Evolutionary conservation across 768 basidiomycete species (phyloP).

Genomic region (Phanerochaete carnosa): DNA sequence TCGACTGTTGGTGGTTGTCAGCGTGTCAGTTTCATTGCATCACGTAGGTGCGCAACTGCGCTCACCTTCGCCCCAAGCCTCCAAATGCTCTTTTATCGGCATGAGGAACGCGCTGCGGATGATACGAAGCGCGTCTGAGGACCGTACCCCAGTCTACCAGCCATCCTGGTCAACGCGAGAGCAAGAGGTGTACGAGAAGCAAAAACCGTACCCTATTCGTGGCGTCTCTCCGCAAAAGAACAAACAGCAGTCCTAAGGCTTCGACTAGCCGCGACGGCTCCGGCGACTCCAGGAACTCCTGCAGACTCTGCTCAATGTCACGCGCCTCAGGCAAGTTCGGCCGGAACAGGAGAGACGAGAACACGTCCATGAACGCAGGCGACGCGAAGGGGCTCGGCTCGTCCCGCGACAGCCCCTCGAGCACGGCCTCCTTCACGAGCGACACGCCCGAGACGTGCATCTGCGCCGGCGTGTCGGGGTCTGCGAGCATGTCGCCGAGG

Average conservation of each 20-base stretch:
- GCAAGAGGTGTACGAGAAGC: neutral
- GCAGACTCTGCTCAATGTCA: slow-evolving; percentile 21
- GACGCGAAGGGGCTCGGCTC: slow-evolving; percentile 48
- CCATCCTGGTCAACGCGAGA: too few relatives aligned
- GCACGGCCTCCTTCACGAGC: slow-evolving; percentile 61
- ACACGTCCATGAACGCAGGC: slow-evolving; percentile 48
- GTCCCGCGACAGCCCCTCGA: slow-evolving; percentile 43
- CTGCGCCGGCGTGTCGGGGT: slow-evolving; percentile 50
- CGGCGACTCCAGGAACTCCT: slow-evolving; percentile 47
- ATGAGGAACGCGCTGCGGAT: slow-evolving; percentile 16
- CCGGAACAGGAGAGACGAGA: slow-evolving; percentile 59
- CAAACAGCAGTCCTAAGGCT: slow-evolving; percentile 65
- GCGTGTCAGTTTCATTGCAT: neutral
- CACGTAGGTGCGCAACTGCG: neutral
- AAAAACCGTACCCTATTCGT: slow-evolving; percentile 47
- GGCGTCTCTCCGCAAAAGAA: slow-evolving; percentile 55
- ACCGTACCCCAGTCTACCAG: slow-evolving; percentile 29
- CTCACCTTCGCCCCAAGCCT: slow-evolving; percentile 17
- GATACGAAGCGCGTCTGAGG: slow-evolving; percentile 11
- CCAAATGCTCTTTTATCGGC: slow-evolving; percentile 14
- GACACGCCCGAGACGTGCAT: slow-evolving; percentile 70
- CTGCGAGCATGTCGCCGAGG: slow-evolving; percentile 46
- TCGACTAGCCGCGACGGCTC: slow-evolving; percentile 65
- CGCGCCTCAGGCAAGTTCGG: slow-evolving; percentile 50
- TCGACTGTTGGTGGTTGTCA: neutral